These are phyloP conservation scores for Lachnellula cervina DNA, from an alignment of 2,329 filamentous ascomycete species.

Conservation along the genomic window DNA sequence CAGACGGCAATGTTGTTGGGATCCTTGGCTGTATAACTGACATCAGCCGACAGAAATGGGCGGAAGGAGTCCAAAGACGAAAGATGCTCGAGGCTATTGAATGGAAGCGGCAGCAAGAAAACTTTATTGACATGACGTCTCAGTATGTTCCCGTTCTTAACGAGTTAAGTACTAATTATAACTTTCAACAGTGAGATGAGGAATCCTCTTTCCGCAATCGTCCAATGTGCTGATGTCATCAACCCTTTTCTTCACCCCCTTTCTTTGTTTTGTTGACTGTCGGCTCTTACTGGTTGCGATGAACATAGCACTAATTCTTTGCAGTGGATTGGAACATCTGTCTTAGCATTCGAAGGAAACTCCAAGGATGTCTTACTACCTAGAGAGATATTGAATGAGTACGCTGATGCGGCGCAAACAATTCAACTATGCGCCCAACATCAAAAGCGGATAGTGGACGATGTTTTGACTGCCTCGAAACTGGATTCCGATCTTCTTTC, in stretches of 20 bases:
- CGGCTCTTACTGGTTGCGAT: too few species aligned
- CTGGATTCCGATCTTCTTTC: conserved; percentile 66
- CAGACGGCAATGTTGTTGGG: conserved; percentile 14
- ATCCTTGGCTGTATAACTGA: conserved; percentile 22
- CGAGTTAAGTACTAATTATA: neutral
- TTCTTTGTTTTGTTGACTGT: too few species aligned
- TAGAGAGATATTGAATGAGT: conserved; percentile 48
- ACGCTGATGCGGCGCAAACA: conserved; percentile 68
- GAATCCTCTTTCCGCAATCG: conserved; percentile 67
- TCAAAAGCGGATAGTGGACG: conserved; percentile 70
- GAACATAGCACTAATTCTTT: too few species aligned
- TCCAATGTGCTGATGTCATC: conserved; percentile 60
- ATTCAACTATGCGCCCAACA: conserved; percentile 71
- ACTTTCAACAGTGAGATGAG: conserved; percentile 50
- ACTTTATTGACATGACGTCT: conserved; percentile 71
- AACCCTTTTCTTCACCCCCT: too few species aligned
- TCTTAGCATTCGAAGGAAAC: conserved; percentile 32
- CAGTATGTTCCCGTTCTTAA: conserved; percentile 11
- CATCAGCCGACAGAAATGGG: conserved; percentile 22
- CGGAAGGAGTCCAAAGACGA: conserved; percentile 35
- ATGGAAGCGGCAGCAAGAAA: conserved; percentile 66
- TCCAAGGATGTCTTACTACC: conserved; percentile 28
- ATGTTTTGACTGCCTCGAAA: conserved; percentile 61
- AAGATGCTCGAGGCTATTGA: conserved; percentile 49
- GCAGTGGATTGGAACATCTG: conserved; percentile 51